Base-by-base conservation (phyloP, 371 early-diverging fungal genomes). In the Funneliformis caledonium region DNA sequence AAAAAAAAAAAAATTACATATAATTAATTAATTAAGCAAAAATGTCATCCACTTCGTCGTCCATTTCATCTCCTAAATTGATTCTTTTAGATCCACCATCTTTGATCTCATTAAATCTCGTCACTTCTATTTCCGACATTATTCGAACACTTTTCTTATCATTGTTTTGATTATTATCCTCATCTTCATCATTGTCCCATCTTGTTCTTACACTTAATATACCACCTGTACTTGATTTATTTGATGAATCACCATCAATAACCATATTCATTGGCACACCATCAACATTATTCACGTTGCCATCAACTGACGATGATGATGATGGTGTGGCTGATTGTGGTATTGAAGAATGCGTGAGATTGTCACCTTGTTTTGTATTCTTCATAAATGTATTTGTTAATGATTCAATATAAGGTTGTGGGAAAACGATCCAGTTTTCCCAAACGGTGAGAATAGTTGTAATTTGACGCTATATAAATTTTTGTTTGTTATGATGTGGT, bases 341-440 rank as follows among this genome's bases (percentile, higher is more conserved):
- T 68, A 68, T 74, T 60, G 75, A 31, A 59, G 75, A 56, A 26
- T 33, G 26, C 16, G 22, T 19, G 59, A 42, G 14, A 52, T n/a
- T 60, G 43, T 78, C 69, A 37, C 67, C 45, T 65, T 78, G 50
- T 59, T 78, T 78, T 22, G 80, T 79, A 60, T 70, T 70, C 80
- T 79, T 79, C 80, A 79, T 72, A 69, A 91, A 88, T 4, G 88
- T 82, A 10, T 77, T 84, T n/a, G 85, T 85, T 72, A 91, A 79
- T 52, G 88, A 83, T 65, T 89, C 89, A 52, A 93, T 89, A 78
- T 89, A 92, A n/a, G 89, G 87, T 72, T 90, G 86, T 4, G 96
- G 93, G 82, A 95, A 97, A 11, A 97, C 89, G 85, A 94, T 92
- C 95, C 96, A 96, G 64, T 86, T 89, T 83, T 97, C 96, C 97